Base-by-base conservation (phyloP, 2,329 filamentous ascomycete genomes). In the Xylaria sp. region DNA sequence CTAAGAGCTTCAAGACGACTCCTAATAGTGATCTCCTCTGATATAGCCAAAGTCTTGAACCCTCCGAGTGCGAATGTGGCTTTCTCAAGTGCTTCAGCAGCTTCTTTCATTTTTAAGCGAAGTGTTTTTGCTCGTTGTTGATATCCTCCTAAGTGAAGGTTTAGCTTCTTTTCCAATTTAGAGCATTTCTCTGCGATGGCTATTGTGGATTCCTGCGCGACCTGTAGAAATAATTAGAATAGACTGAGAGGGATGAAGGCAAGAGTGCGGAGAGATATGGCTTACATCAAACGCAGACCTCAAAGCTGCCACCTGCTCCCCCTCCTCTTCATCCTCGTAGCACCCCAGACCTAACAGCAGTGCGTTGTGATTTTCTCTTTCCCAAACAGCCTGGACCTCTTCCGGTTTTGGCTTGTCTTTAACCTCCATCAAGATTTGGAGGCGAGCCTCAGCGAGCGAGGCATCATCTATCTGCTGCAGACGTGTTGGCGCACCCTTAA, bases 141-240 rank as follows among this genome's bases (percentile, higher is more conserved):
- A 78, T 99, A 99, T 13, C 95, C 95, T 23, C 93, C 93, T 2
- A 96, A 87, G 70, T 95, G 89, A 55, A 96, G 82, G 0, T 84
- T 83, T n/a, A 99, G 85, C 77, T 95, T 97, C 85, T 97, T 97
- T 78, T 98, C 93, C 1, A 96, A 81, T 76, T 94, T 96, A 73
- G 92, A 92, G 55, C 91, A 91, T 59, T 89, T 85, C 69, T 94
- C 89, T 2, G 93, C 95, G 0, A 88, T 87, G 2, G 84, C 80
- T 68, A 91, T 84, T 64, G 97, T 90, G 7, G 85, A 82, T 47
- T 91, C 85, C 76, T 95, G 90, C 1, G 93, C 85, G 46, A 83
- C 83, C 88, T 90, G 57, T 1, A 21, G 46, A 17, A 17, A 17
- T 35, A 21, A 44, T 71, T 64, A 68, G 64, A 29, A 27, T 41